Percentiles rank a stretch among this genome's conserved stretches.
Evolutionary conservation across 1,284 basidiomycete species (phyloP).

Genomic region (Heterobasidion annosum): DNA sequence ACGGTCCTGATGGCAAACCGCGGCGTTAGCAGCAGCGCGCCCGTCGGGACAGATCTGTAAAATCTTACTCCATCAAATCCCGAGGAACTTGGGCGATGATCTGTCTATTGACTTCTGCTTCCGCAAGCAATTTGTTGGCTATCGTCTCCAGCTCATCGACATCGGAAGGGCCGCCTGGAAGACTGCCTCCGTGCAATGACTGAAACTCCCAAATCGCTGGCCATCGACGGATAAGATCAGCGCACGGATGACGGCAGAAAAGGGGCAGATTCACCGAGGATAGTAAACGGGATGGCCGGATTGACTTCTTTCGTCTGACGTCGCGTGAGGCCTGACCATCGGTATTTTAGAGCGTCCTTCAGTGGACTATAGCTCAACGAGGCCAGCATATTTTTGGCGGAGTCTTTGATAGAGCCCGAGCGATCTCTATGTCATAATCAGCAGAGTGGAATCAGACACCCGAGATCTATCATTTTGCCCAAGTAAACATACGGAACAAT

Average conservation of each 20-base stretch:
- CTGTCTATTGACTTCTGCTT: constrained; percentile 65
- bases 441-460: constrained; percentile 5
- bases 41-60: neutral
- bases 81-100: constrained; percentile 45
- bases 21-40: neutral
- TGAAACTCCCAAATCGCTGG: constrained; percentile 84
- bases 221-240: constrained; percentile 1
- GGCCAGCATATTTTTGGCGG: constrained; percentile 56
- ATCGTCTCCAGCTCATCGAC: constrained; percentile 52
- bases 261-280: constrained; percentile 51
- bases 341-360: constrained; percentile 54
- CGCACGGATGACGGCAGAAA: neutral
- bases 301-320: constrained; percentile 74
- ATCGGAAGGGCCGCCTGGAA: constrained; percentile 46
- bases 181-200: constrained; percentile 37
- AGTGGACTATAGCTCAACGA: constrained; percentile 60
- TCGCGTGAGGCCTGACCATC: constrained; percentile 63
- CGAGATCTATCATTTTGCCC: neutral
- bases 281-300: constrained; percentile 60
- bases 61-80: constrained; percentile 51
- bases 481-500: constrained; percentile 59
- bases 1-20: constrained; percentile 34
- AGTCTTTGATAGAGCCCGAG: constrained; percentile 43
- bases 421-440: constrained; percentile 40
- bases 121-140: constrained; percentile 49